Conservation (phyloP, 371 early-diverging fungal genomes). For the Apophysomyces variabilis region DNA sequence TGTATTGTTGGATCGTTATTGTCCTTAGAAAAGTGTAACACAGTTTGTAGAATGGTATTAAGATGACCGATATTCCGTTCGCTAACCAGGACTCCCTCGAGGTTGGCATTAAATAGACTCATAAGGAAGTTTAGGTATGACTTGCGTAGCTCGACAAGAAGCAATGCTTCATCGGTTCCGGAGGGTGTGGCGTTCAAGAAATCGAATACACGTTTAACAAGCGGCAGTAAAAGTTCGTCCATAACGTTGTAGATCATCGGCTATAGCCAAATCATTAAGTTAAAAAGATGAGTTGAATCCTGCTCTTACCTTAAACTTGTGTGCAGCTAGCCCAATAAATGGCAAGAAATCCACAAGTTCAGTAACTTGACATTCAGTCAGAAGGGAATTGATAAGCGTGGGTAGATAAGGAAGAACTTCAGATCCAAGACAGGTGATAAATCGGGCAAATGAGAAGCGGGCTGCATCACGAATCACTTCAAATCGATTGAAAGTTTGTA, state of each 20-base stretch:
- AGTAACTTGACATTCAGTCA: constrained; percentile 74
- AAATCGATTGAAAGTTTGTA: constrained; percentile 71
- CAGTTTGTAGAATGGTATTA: constrained; percentile 74
- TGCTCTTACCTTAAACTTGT: constrained; percentile 82
- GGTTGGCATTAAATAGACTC: constrained; percentile 80
- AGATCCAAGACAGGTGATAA: constrained; percentile 86
- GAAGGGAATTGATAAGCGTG: constrained; percentile 77
- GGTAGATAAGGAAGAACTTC: constrained; percentile 84
- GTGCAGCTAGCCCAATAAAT: constrained; percentile 81
- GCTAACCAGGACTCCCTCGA: constrained; percentile 79
- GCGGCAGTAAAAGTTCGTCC: constrained; percentile 79
- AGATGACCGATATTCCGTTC: constrained; percentile 79
- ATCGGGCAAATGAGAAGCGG: constrained; percentile 84
- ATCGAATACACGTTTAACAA: constrained; percentile 82
- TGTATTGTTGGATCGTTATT: constrained; percentile 73
- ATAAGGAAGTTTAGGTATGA: constrained; percentile 84
- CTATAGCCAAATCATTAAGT: constrained; percentile 20
- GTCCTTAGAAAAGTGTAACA: constrained; percentile 81
- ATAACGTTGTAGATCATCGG: constrained; percentile 61
- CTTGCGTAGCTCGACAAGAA: constrained; percentile 77
- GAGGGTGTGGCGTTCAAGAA: constrained; percentile 81
- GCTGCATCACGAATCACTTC: constrained; percentile 84
- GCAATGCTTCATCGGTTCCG: constrained; percentile 90
- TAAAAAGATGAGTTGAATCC: constrained; percentile 7
- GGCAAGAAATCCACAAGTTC: constrained; percentile 90